phyloP scores from a whole-genome alignment of 306 rosid species.

The Boehmeria nivea region DNA sequence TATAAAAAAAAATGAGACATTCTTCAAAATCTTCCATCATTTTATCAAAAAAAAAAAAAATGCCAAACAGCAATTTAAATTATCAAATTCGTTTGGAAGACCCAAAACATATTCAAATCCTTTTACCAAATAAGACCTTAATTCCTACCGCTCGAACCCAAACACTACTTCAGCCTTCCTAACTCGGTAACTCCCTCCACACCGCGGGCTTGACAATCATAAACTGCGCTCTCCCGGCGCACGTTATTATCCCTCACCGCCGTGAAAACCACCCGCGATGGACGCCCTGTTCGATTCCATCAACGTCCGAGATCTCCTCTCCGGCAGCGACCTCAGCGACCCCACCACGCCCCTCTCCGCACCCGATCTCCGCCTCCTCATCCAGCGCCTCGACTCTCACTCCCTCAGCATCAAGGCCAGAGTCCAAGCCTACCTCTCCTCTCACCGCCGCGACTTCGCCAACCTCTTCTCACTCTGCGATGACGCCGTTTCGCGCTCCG shows the following conservation, averaged over 20 bases:
- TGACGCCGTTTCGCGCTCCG: constrained; percentile 60
- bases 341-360: constrained; percentile 78
- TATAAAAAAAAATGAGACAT: too few relatives aligned
- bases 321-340: constrained; percentile 75
- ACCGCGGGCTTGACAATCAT: too few relatives aligned
- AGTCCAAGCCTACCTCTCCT: constrained; percentile 62
- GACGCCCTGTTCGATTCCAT: constrained; percentile 68
- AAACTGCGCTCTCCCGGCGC: neutral
- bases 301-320: constrained; percentile 82
- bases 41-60: too few relatives aligned
- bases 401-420: constrained; percentile 72
- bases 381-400: constrained; percentile 91
- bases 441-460: constrained; percentile 68
- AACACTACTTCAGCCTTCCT: too few relatives aligned
- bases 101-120: too few relatives aligned
- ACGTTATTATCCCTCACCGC: neutral
- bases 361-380: constrained; percentile 94
- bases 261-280: constrained; percentile 44
- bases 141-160: too few relatives aligned
- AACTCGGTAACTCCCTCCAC: too few relatives aligned
- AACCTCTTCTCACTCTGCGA: constrained; percentile 65
- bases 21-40: too few relatives aligned
- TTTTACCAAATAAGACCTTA: too few relatives aligned
- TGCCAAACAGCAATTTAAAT: too few relatives aligned
- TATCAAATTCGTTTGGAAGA: too few relatives aligned